These are phyloP conservation scores for Cladosporium colombiae DNA, from an alignment of 2,329 filamentous ascomycete genomes.

Conservation along the genomic window DNA sequence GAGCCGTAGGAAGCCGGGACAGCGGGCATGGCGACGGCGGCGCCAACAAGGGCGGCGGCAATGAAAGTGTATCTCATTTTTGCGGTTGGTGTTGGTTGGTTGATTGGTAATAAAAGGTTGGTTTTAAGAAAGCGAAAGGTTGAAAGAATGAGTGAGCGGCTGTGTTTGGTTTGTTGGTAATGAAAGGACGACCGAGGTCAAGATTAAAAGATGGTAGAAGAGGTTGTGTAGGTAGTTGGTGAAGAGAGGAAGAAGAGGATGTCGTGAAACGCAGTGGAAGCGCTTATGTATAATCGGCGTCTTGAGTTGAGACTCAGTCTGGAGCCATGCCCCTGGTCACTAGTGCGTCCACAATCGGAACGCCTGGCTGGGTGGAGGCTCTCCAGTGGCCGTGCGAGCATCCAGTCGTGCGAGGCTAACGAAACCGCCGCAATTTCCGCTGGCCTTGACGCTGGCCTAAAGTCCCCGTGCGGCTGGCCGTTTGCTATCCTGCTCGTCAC, in stretches of 20 bases:
- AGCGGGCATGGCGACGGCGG: slow-evolving; percentile 22
- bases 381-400: slow-evolving; percentile 5
- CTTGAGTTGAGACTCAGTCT: slow-evolving; percentile 2
- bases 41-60: slow-evolving; percentile 24
- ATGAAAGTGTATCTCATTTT: slow-evolving; percentile 25
- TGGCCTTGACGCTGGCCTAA: not conserved
- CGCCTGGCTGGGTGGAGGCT: slow-evolving; percentile 1
- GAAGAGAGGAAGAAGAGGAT: slow-evolving; percentile 8
- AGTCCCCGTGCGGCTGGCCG: not conserved
- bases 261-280: slow-evolving; percentile 16
- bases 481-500: slow-evolving; percentile 14
- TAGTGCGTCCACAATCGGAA: not conserved
- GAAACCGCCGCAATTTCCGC: slow-evolving; percentile 16
- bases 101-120: slow-evolving; percentile 6
- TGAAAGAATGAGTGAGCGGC: slow-evolving; percentile 5
- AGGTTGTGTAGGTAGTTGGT: slow-evolving; percentile 9
- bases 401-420: slow-evolving; percentile 2
- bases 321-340: slow-evolving; percentile 14
- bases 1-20: slow-evolving; percentile 17
- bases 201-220: slow-evolving; percentile 20
- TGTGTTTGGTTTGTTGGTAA: slow-evolving; percentile 17
- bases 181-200: slow-evolving; percentile 23
- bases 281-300: slow-evolving; percentile 18
- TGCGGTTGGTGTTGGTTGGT: slow-evolving; percentile 14
- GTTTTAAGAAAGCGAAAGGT: slow-evolving; percentile 2